A percentile compares a stretch with the other conserved stretches of the same genome.
Conservation (phyloP, 2,329 filamentous ascomycete species). For the Davidsoniella virescens region DNA sequence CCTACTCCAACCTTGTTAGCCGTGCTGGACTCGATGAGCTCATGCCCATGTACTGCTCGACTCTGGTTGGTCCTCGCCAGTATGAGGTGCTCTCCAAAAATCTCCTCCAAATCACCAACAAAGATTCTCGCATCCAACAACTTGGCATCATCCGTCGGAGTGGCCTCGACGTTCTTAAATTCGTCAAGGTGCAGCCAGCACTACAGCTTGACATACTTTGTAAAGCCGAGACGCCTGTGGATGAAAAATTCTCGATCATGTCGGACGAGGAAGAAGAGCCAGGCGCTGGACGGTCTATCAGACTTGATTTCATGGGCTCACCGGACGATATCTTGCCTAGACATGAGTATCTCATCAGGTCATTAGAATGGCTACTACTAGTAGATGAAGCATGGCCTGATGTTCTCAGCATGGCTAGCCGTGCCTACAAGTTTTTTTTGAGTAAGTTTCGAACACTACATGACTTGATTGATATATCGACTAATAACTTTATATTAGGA, state of each 20-base stretch:
- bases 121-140: slow-evolving; percentile 47
- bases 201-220: slow-evolving; percentile 34
- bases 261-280: slow-evolving; percentile 31
- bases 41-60: slow-evolving; percentile 77
- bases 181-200: slow-evolving; percentile 52
- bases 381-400: slow-evolving; percentile 56
- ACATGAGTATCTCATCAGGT: slow-evolving; percentile 57
- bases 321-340: slow-evolving; percentile 40
- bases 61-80: slow-evolving; percentile 47
- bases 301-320: slow-evolving; percentile 49
- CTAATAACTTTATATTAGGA: slow-evolving; percentile 21
- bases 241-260: slow-evolving; percentile 29
- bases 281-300: slow-evolving; percentile 46
- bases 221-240: slow-evolving; percentile 17
- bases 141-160: slow-evolving; percentile 62
- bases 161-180: slow-evolving; percentile 53
- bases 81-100: slow-evolving; percentile 61
- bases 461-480: slow-evolving; percentile 16
- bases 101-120: slow-evolving; percentile 54
- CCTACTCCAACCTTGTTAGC: slow-evolving; percentile 67
- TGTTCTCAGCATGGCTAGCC: slow-evolving; percentile 50
- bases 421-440: slow-evolving; percentile 70
- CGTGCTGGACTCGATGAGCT: slow-evolving; percentile 57
- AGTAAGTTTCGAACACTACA: slow-evolving; percentile 39
- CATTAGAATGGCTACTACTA: slow-evolving; percentile 71